These are phyloP conservation scores for Crithidia bombi DNA, from an alignment of 208 protist genomes.

Conservation along the genomic window DNA sequence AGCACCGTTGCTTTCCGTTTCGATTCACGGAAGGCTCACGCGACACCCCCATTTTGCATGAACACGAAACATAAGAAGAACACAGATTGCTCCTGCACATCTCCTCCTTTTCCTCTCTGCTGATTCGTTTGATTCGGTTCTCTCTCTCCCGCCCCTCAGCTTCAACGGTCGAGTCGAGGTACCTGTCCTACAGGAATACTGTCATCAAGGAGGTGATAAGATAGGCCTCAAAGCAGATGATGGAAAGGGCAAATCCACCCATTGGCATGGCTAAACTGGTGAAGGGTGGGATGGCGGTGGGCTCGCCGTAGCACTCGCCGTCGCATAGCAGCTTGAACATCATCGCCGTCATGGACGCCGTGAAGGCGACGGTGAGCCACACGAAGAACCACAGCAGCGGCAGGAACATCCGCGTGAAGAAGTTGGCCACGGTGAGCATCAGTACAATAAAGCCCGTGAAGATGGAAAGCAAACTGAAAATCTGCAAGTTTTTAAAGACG, in stretches of 20 bases:
- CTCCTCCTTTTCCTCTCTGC: too few relatives aligned
- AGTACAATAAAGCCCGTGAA: slow-evolving; percentile 44
- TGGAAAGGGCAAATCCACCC: slow-evolving; percentile 44
- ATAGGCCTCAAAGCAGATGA: slow-evolving; percentile 37
- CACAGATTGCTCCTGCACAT: too few relatives aligned
- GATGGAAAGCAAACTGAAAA: slow-evolving; percentile 49
- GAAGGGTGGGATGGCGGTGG: slow-evolving; percentile 38
- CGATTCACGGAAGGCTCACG: too few relatives aligned
- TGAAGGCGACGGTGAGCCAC: slow-evolving; percentile 42
- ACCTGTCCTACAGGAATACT: slow-evolving; percentile 29
- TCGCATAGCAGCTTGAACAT: slow-evolving; percentile 40
- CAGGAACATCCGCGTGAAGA: slow-evolving; percentile 59
- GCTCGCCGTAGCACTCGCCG: slow-evolving; percentile 44
- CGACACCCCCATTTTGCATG: too few relatives aligned
- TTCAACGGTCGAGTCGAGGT: background rate
- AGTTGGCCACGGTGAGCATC: slow-evolving; percentile 41
- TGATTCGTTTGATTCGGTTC: too few relatives aligned
- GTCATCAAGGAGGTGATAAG: slow-evolving; percentile 42
- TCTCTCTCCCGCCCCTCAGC: background rate
- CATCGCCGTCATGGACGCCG: slow-evolving; percentile 30
- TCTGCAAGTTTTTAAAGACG: slow-evolving; percentile 40
- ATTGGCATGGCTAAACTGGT: slow-evolving; percentile 41
- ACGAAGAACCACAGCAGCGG: slow-evolving; percentile 52
- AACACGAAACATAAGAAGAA: too few relatives aligned
- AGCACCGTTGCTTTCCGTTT: too few relatives aligned